Conservation (phyloP, 805 yeast species). For the Maudiozyma turicensis region DNA sequence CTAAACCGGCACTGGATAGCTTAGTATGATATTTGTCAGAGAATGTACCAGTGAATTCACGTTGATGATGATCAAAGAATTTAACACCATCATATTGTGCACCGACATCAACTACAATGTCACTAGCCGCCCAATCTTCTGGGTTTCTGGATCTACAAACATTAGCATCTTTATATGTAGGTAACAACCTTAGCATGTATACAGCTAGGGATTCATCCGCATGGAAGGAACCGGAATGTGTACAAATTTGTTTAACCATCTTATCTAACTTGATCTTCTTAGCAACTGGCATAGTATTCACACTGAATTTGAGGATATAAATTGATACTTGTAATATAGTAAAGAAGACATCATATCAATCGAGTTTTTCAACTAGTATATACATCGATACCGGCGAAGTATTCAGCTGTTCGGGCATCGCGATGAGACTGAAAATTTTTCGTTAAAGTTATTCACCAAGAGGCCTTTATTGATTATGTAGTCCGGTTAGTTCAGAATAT, state of each 20-base stretch:
- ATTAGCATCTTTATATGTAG: slow-evolving; percentile 54
- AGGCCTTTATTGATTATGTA: too few species aligned
- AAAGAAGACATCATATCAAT: too few species aligned
- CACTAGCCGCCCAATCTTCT: slow-evolving; percentile 72
- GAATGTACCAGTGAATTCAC: slow-evolving; percentile 77
- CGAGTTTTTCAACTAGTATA: too few species aligned
- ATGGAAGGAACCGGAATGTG: slow-evolving; percentile 90
- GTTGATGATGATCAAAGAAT: slow-evolving; percentile 92
- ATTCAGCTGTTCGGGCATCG: background rate
- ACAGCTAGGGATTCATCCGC: slow-evolving; percentile 97
- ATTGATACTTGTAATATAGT: background rate
- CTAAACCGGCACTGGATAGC: slow-evolving; percentile 86
- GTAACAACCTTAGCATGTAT: slow-evolving; percentile 65
- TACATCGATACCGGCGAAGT: too few species aligned
- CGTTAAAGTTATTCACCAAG: too few species aligned
- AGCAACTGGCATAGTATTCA: background rate
- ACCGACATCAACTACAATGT: slow-evolving; percentile 90
- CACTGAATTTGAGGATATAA: background rate
- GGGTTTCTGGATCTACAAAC: slow-evolving; percentile 81
- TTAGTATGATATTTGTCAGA: slow-evolving; percentile 57
- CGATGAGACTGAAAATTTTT: too few species aligned
- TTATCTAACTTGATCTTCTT: slow-evolving; percentile 15
- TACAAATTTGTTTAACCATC: slow-evolving; percentile 53
- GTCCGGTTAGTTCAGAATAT: too few species aligned
- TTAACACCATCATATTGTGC: slow-evolving; percentile 71